These are phyloP conservation scores for Chytriomyces sp. DNA, from an alignment of 192 early-diverging fungal species.

Conservation along the genomic window DNA sequence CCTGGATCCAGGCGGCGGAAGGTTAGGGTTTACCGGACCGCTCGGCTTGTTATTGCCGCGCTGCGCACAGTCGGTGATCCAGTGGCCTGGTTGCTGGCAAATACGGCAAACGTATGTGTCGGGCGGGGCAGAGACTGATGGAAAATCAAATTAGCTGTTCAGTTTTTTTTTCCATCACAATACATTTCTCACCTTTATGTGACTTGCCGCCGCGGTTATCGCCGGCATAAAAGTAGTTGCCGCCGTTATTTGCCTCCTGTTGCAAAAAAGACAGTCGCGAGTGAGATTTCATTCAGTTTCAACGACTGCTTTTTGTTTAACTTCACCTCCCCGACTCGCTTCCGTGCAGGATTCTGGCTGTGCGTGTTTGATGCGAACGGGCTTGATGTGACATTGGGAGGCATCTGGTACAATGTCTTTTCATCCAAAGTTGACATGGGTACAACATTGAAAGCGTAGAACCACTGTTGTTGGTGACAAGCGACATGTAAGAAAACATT, in stretches of 20 bases:
- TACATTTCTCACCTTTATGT: too few relatives aligned
- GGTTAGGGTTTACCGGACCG: too few relatives aligned
- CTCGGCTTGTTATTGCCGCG: not conserved
- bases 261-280: too few relatives aligned
- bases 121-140: conserved; percentile 38
- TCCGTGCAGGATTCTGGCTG: too few relatives aligned
- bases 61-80: conserved; percentile 51
- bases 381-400: conserved; percentile 60
- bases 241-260: too few relatives aligned
- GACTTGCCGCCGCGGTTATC: too few relatives aligned
- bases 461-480: conserved; percentile 64
- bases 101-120: conserved; percentile 53
- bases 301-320: too few relatives aligned
- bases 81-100: conserved; percentile 60
- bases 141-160: not conserved
- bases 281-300: too few relatives aligned
- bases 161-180: too few relatives aligned
- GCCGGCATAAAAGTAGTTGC: too few relatives aligned
- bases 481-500: not conserved
- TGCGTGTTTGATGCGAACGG: conserved; percentile 27
- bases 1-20: too few relatives aligned
- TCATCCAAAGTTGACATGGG: conserved; percentile 61
- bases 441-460: conserved; percentile 86
- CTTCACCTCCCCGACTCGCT: too few relatives aligned
- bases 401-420: conserved; percentile 41